phyloP scores from a whole-genome alignment of 345 rosid genomes.

The Punica granatum region DNA sequence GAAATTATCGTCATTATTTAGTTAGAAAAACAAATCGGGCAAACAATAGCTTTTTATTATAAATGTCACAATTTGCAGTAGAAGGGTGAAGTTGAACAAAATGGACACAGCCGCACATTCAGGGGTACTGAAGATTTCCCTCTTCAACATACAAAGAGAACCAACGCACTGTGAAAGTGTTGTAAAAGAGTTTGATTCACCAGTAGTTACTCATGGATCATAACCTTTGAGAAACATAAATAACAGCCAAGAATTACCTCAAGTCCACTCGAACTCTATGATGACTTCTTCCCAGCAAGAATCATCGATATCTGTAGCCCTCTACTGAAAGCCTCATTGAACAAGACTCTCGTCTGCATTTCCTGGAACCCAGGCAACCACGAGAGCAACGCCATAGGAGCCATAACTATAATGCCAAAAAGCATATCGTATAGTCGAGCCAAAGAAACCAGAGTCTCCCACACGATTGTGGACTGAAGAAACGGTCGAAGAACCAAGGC shows the following conservation, averaged over 20 bases:
- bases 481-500: slow-evolving; percentile 49
- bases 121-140: background rate
- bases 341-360: slow-evolving; percentile 86
- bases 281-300: slow-evolving; percentile 63
- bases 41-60: too few relatives aligned
- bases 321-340: slow-evolving; percentile 86
- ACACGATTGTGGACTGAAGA: slow-evolving; percentile 39
- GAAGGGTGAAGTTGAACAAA: too few relatives aligned
- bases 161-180: too few relatives aligned
- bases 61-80: too few relatives aligned
- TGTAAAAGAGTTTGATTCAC: background rate
- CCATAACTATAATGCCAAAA: slow-evolving; percentile 68
- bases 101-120: background rate
- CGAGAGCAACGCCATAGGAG: slow-evolving; percentile 68
- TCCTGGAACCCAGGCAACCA: slow-evolving; percentile 91
- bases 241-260: slow-evolving; percentile 17
- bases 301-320: slow-evolving; percentile 82
- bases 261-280: slow-evolving; percentile 8
- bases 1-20: background rate
- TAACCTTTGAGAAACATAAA: background rate
- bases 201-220: background rate
- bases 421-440: slow-evolving; percentile 77
- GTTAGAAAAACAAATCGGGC: background rate
- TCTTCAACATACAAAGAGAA: background rate
- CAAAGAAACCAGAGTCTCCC: slow-evolving; percentile 75